Evolutionary conservation across 1,284 basidiomycete species (phyloP).

Genomic region (Microbotryum saponariae): DNA sequence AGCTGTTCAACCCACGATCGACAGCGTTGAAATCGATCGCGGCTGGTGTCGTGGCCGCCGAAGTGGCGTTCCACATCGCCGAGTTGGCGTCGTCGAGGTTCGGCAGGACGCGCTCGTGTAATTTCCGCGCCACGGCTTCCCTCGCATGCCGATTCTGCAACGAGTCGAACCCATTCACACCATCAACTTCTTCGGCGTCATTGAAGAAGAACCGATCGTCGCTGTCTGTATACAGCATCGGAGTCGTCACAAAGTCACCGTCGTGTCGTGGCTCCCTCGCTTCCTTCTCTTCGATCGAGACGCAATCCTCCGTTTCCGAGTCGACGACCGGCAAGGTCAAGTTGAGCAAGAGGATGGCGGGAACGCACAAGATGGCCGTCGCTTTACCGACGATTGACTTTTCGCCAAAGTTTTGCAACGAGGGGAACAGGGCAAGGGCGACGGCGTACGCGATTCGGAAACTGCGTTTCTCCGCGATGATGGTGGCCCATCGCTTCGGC

Average conservation of each 20-base stretch:
- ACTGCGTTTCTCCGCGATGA: slow-evolving; percentile 34
- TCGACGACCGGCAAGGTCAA: slow-evolving; percentile 84
- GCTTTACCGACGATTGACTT: slow-evolving; percentile 67
- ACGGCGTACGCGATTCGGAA: slow-evolving; percentile 45
- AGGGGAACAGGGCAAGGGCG: slow-evolving; percentile 71
- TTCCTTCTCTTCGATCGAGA: slow-evolving; percentile 24
- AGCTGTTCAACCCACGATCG: no score
- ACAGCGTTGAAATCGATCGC: no score
- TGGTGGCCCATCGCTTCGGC: no score
- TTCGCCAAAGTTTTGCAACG: slow-evolving; percentile 62
- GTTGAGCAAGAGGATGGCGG: slow-evolving; percentile 76
- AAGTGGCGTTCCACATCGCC: background rate
- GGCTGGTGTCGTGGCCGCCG: no score
- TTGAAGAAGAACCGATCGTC: background rate
- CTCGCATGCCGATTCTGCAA: background rate
- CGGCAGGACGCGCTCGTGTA: slow-evolving; percentile 4
- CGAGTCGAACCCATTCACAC: no score
- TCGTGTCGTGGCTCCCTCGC: slow-evolving; percentile 44
- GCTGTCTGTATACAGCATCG: background rate
- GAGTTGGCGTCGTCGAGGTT: slow-evolving; percentile 1
- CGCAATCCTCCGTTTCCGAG: slow-evolving; percentile 23
- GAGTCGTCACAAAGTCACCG: slow-evolving; percentile 23
- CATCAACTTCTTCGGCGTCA: background rate
- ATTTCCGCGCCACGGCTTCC: background rate
- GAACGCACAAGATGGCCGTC: slow-evolving; percentile 71